Evolutionary conservation across 257 asterid species (phyloP), one percentile per base, ranked within the genome.

Genomic region (Nicotiana benthamiana): DNA sequence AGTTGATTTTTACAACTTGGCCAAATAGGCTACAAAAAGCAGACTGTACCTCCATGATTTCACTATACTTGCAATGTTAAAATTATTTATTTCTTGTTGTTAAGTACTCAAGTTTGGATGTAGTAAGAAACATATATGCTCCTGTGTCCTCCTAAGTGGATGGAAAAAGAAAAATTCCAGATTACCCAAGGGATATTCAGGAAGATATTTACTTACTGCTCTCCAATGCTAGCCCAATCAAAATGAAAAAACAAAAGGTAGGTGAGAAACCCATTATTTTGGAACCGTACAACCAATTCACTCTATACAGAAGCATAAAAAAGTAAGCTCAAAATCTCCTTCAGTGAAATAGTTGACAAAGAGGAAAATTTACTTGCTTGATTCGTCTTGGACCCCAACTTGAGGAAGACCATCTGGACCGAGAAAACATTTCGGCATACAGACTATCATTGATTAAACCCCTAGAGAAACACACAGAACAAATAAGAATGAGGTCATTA

Each of bases 351-450:
- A 79, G 77, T 48, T 72, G 16, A 15, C 36, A 48, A 30, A 68
- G 64, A 84, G 82, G 68, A 82, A 81, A 32, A 52, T 70, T 90
- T 89, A 94, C 98, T 80, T 86, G 96, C 83, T 81, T 95, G 79
- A 95, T 93, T 84, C 98, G 90, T 20, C 91, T 84, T 67, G 98
- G 99, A 52, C 99, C 98, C 98, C 99, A 95, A 85, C 92, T 90
- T 75, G 92, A 92, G 84, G 99, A 91, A 82, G 97, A 87, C 97
- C 98, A 95, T 87, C 97, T 89, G 75, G 99, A 92, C 59, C 90
- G 92, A 46, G 96, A 84, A 90, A 80, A 91, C 76, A 93, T 74
- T 91, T 95, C 99, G 65, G 98, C 99, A 83, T 90, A 93, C 75
- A 92, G 86, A 81, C 93, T 76, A 64, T 95, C 99, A 89, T 95